These are phyloP conservation scores for Lachnellula willkommii DNA, from an alignment of 2,329 filamentous ascomycete genomes.

Conservation along the genomic window DNA sequence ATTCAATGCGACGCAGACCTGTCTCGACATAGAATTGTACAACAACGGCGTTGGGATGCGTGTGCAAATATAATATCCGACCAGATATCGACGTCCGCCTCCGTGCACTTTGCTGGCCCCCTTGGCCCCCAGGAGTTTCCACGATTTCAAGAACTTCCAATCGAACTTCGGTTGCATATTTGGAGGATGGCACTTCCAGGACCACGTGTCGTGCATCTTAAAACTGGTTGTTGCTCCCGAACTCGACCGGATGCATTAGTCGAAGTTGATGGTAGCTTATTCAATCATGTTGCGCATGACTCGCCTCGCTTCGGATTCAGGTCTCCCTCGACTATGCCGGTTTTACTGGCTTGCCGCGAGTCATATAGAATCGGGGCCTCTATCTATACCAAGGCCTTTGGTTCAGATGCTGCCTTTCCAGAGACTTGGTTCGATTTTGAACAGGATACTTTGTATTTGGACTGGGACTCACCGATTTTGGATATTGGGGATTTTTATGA, in stretches of 20 bases:
- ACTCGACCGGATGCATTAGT: not conserved
- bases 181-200: not conserved
- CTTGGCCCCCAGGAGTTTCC: not conserved
- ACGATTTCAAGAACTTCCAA: not conserved
- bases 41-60: too few relatives aligned
- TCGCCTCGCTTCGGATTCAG: not conserved
- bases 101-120: not conserved
- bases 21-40: too few relatives aligned
- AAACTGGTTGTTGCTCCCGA: not conserved
- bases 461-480: not conserved
- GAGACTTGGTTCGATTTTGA: not conserved
- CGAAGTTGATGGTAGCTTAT: not conserved
- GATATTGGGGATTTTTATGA: not conserved
- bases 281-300: not conserved
- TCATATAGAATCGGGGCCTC: not conserved
- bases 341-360: not conserved
- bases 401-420: not conserved
- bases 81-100: too few relatives aligned
- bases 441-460: not conserved
- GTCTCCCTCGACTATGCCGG: not conserved
- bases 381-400: not conserved
- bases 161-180: not conserved
- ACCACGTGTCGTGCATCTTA: not conserved
- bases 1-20: too few relatives aligned
- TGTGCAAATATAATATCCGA: too few relatives aligned